phyloP scores from a whole-genome alignment of 768 basidiomycete genomes.

The Amanita brunnescens region DNA sequence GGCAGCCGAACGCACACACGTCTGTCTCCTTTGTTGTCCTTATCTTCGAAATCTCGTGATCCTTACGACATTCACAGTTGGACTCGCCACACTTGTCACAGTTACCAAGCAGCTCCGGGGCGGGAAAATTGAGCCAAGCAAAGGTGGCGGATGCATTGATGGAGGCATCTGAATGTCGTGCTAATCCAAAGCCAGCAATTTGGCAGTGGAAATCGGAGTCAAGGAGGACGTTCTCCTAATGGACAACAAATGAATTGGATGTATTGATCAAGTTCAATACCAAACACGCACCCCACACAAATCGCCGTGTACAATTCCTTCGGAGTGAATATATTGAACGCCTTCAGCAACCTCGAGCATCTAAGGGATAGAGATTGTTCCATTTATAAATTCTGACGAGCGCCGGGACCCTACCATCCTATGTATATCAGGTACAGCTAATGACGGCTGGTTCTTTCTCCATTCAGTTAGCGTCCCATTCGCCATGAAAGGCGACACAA shows the following conservation, averaged over 20 bases:
- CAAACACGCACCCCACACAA: neutral
- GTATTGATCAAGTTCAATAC: neutral
- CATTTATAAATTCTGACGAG: neutral
- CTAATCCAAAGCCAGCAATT: conserved; percentile 3
- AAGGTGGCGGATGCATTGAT: neutral
- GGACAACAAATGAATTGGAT: neutral
- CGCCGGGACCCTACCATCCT: neutral
- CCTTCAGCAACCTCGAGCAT: neutral
- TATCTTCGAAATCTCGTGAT: neutral
- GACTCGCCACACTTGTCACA: neutral
- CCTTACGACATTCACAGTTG: neutral
- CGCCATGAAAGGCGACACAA: conserved; percentile 1
- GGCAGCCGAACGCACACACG: conserved; percentile 2
- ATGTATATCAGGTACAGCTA: neutral
- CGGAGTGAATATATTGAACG: conserved; percentile 1
- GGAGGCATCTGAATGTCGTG: neutral
- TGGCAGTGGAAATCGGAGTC: neutral
- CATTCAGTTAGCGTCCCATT: conserved; percentile 1
- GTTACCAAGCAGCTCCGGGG: neutral
- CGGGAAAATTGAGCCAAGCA: neutral
- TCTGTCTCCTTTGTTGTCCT: neutral
- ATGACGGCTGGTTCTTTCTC: neutral
- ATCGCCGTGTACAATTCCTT: conserved; percentile 3
- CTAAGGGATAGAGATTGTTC: neutral
- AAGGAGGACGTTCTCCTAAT: neutral